A percentile compares a stretch with the other conserved stretches of the same genome.
phyloP scores from a whole-genome alignment of 2,329 filamentous ascomycete genomes.

The Aspergillus pseudoglaucus region DNA sequence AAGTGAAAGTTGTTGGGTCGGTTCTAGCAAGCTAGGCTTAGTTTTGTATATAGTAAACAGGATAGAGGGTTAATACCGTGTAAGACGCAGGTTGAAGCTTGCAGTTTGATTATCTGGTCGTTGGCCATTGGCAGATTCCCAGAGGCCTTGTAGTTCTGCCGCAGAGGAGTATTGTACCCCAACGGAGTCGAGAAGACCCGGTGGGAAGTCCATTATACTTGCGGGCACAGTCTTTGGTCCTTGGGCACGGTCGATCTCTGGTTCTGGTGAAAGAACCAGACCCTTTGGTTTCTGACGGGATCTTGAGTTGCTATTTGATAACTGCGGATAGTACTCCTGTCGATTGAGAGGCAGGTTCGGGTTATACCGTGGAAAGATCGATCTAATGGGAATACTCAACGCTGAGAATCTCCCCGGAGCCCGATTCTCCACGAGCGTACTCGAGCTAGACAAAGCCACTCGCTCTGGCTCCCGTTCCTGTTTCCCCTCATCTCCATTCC shows the following conservation, averaged over 20 bases:
- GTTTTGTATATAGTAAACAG: too few species aligned
- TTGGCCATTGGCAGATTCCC: slow-evolving; percentile 43
- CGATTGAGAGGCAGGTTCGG: slow-evolving; percentile 29
- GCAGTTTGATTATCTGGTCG: slow-evolving; percentile 24
- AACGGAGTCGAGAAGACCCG: slow-evolving; percentile 27
- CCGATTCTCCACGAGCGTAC: slow-evolving; percentile 6
- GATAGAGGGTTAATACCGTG: slow-evolving; percentile 34
- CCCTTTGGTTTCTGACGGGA: slow-evolving; percentile 18
- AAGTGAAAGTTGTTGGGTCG: slow-evolving; percentile 36
- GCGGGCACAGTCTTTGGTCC: slow-evolving; percentile 39
- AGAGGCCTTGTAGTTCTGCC: slow-evolving; percentile 35
- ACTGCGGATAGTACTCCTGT: slow-evolving; percentile 31
- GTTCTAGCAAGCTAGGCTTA: too few species aligned
- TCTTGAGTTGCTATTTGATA: slow-evolving; percentile 10
- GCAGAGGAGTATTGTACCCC: slow-evolving; percentile 32
- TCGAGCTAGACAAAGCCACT: slow-evolving; percentile 6
- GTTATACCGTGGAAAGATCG: slow-evolving; percentile 42
- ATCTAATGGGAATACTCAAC: slow-evolving; percentile 34
- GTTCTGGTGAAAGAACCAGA: slow-evolving; percentile 24
- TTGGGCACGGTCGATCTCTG: slow-evolving; percentile 30
- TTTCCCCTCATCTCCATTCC: not conserved
- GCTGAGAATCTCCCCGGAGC: slow-evolving; percentile 14
- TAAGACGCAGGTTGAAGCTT: slow-evolving; percentile 35
- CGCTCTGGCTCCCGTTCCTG: too few species aligned
- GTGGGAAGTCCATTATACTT: slow-evolving; percentile 37